Base-by-base conservation (phyloP, 179 eudicot species). In the Amaranthus tricolor region DNA sequence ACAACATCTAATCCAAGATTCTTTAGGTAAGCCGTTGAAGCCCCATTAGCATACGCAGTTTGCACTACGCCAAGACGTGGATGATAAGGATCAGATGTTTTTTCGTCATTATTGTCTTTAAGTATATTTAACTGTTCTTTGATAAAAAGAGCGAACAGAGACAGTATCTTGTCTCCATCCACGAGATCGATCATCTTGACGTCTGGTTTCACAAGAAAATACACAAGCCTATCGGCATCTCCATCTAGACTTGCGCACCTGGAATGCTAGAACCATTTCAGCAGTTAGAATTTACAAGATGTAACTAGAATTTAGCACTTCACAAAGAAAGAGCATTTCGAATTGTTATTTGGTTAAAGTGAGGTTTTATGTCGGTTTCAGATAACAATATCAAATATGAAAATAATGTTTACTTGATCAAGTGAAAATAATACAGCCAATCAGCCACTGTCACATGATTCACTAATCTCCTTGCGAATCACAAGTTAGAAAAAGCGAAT, bases 171-270 rank as follows among this genome's bases (percentile, higher is more conserved):
- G 86, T 95, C 99, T 73, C 98, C 98, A 50, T 95, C 99, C 78
- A 95, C 93, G 74, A 95, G 91, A 70, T 82, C 83, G 78, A 93
- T 88, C 77, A 72, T 89, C 66, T 78, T 86, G 68, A 81, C 69
- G 75, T 86, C 82, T 69, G 89, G 80, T 73, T 76, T 76, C 72
- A 86, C 86, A 68, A 82, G 80, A 80, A 95, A 95, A 79, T 93
- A 95, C 43, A 93, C 97, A 71, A 93, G 90, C 74, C 99, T 90
- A 75, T 95, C 99, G 65, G 97, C 99, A 87, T 95, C 99, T 73
- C 99, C 99, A 84, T 95, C 99, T 74, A 95, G 83, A 84, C 99
- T 93, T 66, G 90, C 95, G 88, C 97, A 93, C 95, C 99, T 95
- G 97, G 79, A 90, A 85, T 65, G 78, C 88, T 88, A 90, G 85